Conservation (phyloP, 2,329 filamentous ascomycete species). For the Calonectria naviculata region DNA sequence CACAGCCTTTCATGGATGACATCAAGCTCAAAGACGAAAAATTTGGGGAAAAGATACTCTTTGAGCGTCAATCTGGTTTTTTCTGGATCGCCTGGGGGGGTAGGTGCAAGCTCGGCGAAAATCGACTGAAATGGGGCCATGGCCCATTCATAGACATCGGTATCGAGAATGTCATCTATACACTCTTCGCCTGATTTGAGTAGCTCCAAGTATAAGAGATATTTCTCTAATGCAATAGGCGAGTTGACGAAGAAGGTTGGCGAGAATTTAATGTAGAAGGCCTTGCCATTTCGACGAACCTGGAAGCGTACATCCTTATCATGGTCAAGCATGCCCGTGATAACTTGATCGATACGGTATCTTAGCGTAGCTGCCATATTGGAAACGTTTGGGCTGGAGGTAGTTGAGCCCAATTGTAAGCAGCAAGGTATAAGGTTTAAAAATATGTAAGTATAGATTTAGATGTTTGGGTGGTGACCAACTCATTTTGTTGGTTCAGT, state of each 20-base stretch:
- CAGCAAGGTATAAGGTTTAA: too few species aligned
- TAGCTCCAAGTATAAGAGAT: slow-evolving; percentile 26
- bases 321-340: not conserved
- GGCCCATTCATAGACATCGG: slow-evolving; percentile 33
- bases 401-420: too few species aligned
- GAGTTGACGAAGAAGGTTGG: slow-evolving; percentile 28
- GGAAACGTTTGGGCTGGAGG: not conserved
- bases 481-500: too few species aligned
- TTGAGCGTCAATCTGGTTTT: slow-evolving; percentile 25
- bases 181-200: slow-evolving; percentile 30
- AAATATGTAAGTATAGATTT: too few species aligned
- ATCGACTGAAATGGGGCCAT: slow-evolving; percentile 30
- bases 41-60: slow-evolving; percentile 30
- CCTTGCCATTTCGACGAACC: slow-evolving; percentile 31
- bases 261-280: slow-evolving; percentile 27
- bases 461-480: too few species aligned
- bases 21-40: slow-evolving; percentile 31
- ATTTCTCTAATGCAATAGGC: slow-evolving; percentile 22
- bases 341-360: slow-evolving; percentile 14
- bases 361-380: not conserved
- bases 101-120: slow-evolving; percentile 32
- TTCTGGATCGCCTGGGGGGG: not conserved
- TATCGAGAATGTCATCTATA: slow-evolving; percentile 27
- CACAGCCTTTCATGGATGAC: slow-evolving; percentile 27
- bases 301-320: slow-evolving; percentile 18